These are phyloP conservation scores for Penicillium goetzii DNA, from an alignment of 495 filamentous ascomycete genomes.

Conservation along the genomic window DNA sequence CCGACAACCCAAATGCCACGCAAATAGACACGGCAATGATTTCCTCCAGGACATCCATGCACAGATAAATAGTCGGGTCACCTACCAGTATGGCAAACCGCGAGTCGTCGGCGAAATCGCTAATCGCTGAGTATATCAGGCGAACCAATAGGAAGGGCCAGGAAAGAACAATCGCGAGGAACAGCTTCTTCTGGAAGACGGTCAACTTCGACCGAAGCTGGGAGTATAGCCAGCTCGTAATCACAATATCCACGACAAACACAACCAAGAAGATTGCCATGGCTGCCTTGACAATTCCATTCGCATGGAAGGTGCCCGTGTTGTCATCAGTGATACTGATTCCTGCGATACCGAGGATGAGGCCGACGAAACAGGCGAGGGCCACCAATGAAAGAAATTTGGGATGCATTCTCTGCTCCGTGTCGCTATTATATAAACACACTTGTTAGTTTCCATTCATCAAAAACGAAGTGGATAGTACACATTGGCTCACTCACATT, in stretches of 20 bases:
- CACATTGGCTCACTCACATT: constrained; percentile 30
- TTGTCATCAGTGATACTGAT: constrained; percentile 21
- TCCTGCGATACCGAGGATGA: constrained; percentile 36
- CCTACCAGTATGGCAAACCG: constrained; percentile 16
- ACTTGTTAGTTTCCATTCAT: constrained; percentile 15
- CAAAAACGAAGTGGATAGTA: neutral
- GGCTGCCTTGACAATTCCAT: constrained; percentile 27
- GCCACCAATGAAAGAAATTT: constrained; percentile 14
- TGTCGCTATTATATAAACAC: constrained; percentile 23
- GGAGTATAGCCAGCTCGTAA: constrained; percentile 23
- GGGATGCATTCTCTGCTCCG: constrained; percentile 21
- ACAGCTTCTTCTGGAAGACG: constrained; percentile 33
- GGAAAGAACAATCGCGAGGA: constrained; percentile 32
- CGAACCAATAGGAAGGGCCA: constrained; percentile 33
- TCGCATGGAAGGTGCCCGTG: constrained; percentile 12
- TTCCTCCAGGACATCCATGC: constrained; percentile 39
- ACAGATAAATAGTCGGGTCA: constrained; percentile 32
- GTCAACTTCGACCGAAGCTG: constrained; percentile 2
- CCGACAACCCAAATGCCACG: constrained; percentile 28
- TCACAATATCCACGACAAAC: constrained; percentile 20
- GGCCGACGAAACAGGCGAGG: constrained; percentile 29
- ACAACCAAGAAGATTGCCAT: constrained; percentile 39
- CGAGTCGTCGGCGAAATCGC: constrained; percentile 17
- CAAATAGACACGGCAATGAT: constrained; percentile 29
- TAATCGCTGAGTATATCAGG: constrained; percentile 32